phyloP scores from a whole-genome alignment of 106 monocot species.

The Alisma plantagoaquatica region DNA sequence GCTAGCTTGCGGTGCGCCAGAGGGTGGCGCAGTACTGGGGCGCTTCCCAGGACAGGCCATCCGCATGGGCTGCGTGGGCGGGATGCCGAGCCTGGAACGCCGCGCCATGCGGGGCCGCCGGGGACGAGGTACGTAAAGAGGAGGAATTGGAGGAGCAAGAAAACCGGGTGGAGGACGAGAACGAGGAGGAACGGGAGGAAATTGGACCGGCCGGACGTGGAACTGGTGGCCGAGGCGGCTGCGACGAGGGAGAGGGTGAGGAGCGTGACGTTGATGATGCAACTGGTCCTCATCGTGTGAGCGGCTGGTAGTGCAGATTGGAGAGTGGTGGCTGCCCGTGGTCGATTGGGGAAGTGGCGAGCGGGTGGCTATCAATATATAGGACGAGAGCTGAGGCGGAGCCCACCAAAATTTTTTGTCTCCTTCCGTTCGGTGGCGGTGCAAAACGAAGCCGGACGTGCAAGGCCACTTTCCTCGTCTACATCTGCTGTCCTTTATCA shows the following conservation, averaged over 20 bases:
- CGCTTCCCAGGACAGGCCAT: conserved; percentile 44
- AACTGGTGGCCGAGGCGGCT: conserved; percentile 5
- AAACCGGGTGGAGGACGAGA: conserved; percentile 14
- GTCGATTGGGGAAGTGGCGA: no score
- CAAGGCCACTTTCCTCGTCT: no score
- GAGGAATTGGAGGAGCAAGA: conserved; percentile 9
- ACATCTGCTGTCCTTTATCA: no score
- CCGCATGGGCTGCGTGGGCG: conserved; percentile 32
- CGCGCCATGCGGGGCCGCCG: conserved; percentile 41
- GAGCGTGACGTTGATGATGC: conserved; percentile 3
- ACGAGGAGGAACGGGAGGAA: conserved; percentile 1
- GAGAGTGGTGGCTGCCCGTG: no score
- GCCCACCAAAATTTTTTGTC: no score
- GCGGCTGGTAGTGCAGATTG: no score
- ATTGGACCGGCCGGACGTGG: background rate
- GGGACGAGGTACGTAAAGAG: conserved; percentile 18
- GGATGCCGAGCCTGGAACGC: background rate
- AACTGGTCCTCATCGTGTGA: no score
- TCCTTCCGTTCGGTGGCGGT: no score
- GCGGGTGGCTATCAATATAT: no score
- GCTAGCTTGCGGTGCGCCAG: conserved; percentile 52
- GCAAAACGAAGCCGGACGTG: no score
- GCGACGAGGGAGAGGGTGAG: conserved; percentile 12
- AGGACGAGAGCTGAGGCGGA: no score
- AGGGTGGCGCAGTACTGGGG: conserved; percentile 30